Evolutionary conservation across 2,329 filamentous ascomycete genomes (phyloP), one percentile per base, ranked within the genome.

Genomic region (Phyllosticta ampelicida): DNA sequence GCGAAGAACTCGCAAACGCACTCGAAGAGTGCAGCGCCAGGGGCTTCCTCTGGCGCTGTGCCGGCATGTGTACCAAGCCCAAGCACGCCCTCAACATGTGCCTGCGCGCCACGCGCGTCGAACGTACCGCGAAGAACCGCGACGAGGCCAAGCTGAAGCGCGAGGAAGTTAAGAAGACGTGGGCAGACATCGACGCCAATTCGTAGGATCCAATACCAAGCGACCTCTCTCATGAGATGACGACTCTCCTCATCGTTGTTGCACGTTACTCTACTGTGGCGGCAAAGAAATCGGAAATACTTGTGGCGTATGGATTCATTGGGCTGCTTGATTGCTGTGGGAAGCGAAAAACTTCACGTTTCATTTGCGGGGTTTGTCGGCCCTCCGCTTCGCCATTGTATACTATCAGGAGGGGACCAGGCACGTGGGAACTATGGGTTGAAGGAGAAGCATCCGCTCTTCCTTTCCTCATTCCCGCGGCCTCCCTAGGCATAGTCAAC

Each of bases 11-110:
- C 71, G 96, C 97, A 84, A 86, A 80, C 54, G 87, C 89, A 53
- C 89, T 99, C 65, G 94, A 97, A 68, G 90, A 96, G 77, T 99
- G 94, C 77, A 94, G 99, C 70, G 87, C 89, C 29, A 82, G 82
- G 60, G 94, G 94, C 57, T 99, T 99, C 75, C 75, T 99, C 60
- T 91, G 88, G 83, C 96, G 96, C 74, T 85, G 89, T 1, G 77
- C 89, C 61, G 94, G 94, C 59, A 89, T 87, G 78, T 99, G 94
- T 81, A 97, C 90, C 72, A 81, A 86, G 48, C 82, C 87, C 62
- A 99, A 99, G 74, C 79, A 83, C 49, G 78, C 89, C 60, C 88
- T 99, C 65, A 94, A 89, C 74, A 81, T 83, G 68, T 99, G 94
- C 70, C 80, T 99, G 55, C 84, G 88, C 62, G 84, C 81, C 44